phyloP scores from a whole-genome alignment of 108 stramenopile genomes.

The Craspedostauros australis region DNA sequence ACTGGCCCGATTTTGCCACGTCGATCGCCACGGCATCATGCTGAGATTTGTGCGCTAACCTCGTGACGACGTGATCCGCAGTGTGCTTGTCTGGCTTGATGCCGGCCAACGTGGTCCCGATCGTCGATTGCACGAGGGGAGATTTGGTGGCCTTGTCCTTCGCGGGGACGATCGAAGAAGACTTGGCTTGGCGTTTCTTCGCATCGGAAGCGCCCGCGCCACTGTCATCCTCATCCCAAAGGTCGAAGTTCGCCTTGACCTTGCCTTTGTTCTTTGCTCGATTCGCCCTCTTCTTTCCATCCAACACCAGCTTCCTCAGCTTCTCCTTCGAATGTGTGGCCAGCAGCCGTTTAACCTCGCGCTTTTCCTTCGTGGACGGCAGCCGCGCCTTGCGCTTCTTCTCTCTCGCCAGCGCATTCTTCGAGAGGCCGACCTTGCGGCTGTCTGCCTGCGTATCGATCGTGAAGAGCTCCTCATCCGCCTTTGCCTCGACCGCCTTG shows the following conservation, averaged over 20 bases:
- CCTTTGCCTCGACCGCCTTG: conserved; percentile 29
- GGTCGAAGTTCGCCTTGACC: conserved; percentile 49
- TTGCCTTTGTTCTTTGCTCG: conserved; percentile 6
- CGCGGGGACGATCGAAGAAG: conserved; percentile 2
- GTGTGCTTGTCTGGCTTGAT: conserved; percentile 11
- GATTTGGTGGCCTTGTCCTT: conserved; percentile 14
- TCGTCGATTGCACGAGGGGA: conserved; percentile 12
- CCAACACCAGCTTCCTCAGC: conserved; percentile 25
- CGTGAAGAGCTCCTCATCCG: conserved; percentile 72
- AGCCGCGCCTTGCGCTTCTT: conserved; percentile 22
- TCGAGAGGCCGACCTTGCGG: conserved; percentile 14
- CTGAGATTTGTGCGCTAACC: conserved; percentile 17
- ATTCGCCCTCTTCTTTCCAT: conserved; percentile 17
- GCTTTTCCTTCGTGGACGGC: conserved; percentile 44
- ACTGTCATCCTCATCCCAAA: conserved; percentile 52
- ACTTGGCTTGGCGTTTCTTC: no score
- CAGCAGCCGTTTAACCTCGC: conserved; percentile 45
- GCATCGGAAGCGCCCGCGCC: no score
- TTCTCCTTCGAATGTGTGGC: conserved; percentile 30
- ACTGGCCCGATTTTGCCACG: conserved; percentile 70
- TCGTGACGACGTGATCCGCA: conserved; percentile 1
- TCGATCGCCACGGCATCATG: conserved; percentile 46
- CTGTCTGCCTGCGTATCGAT: conserved; percentile 50
- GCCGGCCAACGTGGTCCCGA: conserved; percentile 20
- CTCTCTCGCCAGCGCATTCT: conserved; percentile 13